phyloP scores from a whole-genome alignment of 345 rosid species.

The Corchorus olitorius region DNA sequence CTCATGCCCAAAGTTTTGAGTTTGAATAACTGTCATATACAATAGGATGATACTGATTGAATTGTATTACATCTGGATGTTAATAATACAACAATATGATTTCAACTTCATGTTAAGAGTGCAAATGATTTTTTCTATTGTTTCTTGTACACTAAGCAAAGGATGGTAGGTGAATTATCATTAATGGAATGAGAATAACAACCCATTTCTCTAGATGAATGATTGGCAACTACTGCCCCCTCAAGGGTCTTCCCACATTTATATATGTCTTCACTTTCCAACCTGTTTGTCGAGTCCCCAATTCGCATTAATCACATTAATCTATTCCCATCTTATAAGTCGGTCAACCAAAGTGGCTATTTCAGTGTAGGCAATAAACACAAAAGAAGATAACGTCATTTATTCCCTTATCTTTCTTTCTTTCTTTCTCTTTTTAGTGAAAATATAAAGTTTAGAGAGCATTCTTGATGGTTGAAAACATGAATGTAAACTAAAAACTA shows the following conservation, averaged over 20 bases:
- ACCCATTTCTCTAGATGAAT: background rate
- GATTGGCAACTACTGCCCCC: background rate
- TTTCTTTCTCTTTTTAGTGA: too few species aligned
- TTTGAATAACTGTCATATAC: constrained; percentile 7
- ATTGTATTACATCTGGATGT: constrained; percentile 14
- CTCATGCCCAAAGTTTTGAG: background rate
- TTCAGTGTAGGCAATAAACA: too few species aligned
- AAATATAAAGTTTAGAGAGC: too few species aligned
- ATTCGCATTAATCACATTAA: background rate
- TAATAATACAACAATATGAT: constrained; percentile 8
- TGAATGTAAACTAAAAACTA: background rate
- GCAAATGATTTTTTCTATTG: background rate
- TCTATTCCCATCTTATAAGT: background rate
- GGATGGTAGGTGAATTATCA: background rate
- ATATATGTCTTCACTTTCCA: too few species aligned
- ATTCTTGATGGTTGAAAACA: too few species aligned
- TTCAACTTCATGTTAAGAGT: background rate
- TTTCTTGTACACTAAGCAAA: background rate
- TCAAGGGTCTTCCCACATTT: too few species aligned
- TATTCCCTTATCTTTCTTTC: too few species aligned
- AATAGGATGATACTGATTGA: constrained; percentile 17
- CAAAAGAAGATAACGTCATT: too few species aligned
- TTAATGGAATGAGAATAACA: background rate
- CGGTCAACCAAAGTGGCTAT: background rate
- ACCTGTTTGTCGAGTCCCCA: too few species aligned